Conservation (phyloP, 2,329 filamentous ascomycete genomes). For the Monilinia laxa region DNA sequence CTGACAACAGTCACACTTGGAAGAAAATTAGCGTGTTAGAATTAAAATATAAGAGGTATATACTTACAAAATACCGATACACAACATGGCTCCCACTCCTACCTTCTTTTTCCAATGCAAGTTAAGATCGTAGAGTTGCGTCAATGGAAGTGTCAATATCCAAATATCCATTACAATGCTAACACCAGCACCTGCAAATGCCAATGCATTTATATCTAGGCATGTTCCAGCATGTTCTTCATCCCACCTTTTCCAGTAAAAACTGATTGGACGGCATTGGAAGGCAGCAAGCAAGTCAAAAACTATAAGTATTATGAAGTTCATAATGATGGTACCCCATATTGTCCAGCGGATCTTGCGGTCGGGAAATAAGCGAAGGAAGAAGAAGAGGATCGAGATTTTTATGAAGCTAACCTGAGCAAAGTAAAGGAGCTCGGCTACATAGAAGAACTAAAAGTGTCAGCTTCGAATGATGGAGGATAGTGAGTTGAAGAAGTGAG, state of each 20-base stretch:
- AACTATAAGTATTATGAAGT: slow-evolving; percentile 21
- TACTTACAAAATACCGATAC: slow-evolving; percentile 46
- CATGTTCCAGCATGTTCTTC: slow-evolving; percentile 49
- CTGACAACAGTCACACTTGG: slow-evolving; percentile 12
- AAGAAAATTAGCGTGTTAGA: background rate
- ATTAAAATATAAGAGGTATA: background rate
- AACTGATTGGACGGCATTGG: slow-evolving; percentile 52
- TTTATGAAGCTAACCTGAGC: slow-evolving; percentile 25
- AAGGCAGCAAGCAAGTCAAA: slow-evolving; percentile 29
- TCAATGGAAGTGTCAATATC: slow-evolving; percentile 53
- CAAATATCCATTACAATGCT: slow-evolving; percentile 53
- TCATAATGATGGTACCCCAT: slow-evolving; percentile 21
- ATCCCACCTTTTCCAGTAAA: slow-evolving; percentile 56
- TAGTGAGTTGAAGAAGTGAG: background rate
- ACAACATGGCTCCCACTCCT: slow-evolving; percentile 51
- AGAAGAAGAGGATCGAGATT: slow-evolving; percentile 29
- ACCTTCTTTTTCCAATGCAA: slow-evolving; percentile 50
- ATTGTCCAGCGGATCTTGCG: slow-evolving; percentile 14
- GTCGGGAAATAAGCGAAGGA: slow-evolving; percentile 30
- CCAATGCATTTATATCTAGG: slow-evolving; percentile 49
- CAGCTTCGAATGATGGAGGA: background rate
- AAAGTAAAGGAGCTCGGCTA: slow-evolving; percentile 29
- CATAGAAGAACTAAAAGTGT: slow-evolving; percentile 27
- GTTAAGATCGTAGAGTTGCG: slow-evolving; percentile 45
- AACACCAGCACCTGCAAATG: slow-evolving; percentile 52